Evolutionary conservation across 176 grass and related monocot genomes (phyloP).

Genomic region (Aechmea fasciata): DNA sequence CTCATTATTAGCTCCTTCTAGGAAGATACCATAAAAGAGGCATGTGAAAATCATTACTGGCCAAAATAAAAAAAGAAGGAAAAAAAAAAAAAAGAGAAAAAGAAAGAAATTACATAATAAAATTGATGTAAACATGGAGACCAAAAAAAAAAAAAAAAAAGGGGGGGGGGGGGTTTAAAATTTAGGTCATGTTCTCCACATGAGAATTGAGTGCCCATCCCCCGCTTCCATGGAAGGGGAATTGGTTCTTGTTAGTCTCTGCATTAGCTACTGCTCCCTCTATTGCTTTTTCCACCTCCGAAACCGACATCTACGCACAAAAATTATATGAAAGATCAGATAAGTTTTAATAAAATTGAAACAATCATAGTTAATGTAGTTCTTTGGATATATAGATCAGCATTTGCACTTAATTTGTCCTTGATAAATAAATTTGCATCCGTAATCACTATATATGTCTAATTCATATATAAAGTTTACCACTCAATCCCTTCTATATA

Average conservation of each 20-base stretch:
- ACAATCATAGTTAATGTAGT: neutral
- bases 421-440: neutral
- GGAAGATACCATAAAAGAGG: neutral
- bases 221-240: slow-evolving; percentile 25
- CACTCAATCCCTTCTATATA: too few relatives aligned
- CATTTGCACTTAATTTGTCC: neutral
- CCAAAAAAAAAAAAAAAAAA: too few relatives aligned
- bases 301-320: slow-evolving; percentile 35
- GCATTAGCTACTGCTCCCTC: slow-evolving; percentile 47
- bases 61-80: slow-evolving; percentile 15
- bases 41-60: neutral
- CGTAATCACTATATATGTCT: neutral
- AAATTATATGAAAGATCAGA: neutral
- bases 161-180: neutral
- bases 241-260: slow-evolving; percentile 22
- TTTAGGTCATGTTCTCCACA: slow-evolving; percentile 42
- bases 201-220: slow-evolving; percentile 24
- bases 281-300: slow-evolving; percentile 49
- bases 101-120: too few relatives aligned
- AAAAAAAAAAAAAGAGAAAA: too few relatives aligned
- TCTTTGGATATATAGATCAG: neutral
- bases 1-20: too few relatives aligned
- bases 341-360: neutral
- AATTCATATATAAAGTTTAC: too few relatives aligned
- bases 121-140: too few relatives aligned